Percentiles rank a stretch among this genome's conserved stretches.
Evolutionary conservation across 345 rosid species (phyloP).

Genomic region (Linum lewisii): DNA sequence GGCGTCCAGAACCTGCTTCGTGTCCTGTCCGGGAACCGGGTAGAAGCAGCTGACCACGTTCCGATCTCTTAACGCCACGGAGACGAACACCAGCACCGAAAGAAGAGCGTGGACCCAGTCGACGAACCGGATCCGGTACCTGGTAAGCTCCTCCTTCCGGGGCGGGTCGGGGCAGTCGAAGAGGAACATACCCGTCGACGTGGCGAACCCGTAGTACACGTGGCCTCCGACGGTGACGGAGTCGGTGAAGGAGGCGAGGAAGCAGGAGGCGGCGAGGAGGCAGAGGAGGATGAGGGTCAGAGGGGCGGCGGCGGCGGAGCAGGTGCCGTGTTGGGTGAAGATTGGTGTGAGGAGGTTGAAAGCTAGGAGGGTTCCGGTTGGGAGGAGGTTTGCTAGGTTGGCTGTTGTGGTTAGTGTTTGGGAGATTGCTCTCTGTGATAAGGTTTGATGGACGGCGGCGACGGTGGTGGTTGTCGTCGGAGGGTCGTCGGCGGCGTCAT

Average conservation of each 20-base stretch:
- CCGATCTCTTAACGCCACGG: slow-evolving; percentile 71
- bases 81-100: slow-evolving; percentile 59
- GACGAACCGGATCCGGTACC: slow-evolving; percentile 31
- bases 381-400: background rate
- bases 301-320: background rate
- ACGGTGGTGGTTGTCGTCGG: background rate
- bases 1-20: slow-evolving; percentile 55
- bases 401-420: background rate
- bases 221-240: background rate
- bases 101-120: slow-evolving; percentile 60
- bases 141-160: slow-evolving; percentile 34
- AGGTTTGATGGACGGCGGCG: background rate
- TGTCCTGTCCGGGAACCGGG: slow-evolving; percentile 47
- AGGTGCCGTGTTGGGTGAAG: background rate
- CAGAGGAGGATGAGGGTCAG: background rate
- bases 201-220: slow-evolving; percentile 70
- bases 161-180: slow-evolving; percentile 50
- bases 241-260: slow-evolving; percentile 3
- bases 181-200: slow-evolving; percentile 55
- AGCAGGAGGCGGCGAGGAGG: slow-evolving; percentile 4
- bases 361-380: background rate
- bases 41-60: slow-evolving; percentile 58
- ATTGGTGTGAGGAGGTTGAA: background rate
- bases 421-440: background rate
- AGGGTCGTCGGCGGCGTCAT: background rate